These are phyloP conservation scores for Monosporozyma solicola DNA, from an alignment of 805 yeast genomes.

Conservation along the genomic window DNA sequence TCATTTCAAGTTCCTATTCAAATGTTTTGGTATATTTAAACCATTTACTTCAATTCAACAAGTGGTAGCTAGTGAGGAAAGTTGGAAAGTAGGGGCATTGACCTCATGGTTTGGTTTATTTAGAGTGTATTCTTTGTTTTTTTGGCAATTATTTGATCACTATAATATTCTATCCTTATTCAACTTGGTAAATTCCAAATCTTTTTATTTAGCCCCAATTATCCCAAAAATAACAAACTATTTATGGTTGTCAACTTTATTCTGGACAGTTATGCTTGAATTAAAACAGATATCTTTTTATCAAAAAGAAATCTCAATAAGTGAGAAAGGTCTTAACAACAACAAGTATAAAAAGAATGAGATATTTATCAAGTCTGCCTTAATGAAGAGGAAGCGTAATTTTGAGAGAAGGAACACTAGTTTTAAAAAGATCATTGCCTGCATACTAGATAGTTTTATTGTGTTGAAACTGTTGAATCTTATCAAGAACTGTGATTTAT, in stretches of 20 bases:
- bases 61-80: not conserved
- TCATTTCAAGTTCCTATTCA: not conserved
- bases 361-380: not conserved
- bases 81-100: not conserved
- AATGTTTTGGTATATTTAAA: not conserved
- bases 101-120: not conserved
- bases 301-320: not conserved
- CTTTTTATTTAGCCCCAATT: not conserved
- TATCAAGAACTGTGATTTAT: not conserved
- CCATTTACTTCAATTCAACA: not conserved
- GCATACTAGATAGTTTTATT: not conserved
- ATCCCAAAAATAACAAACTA: not conserved
- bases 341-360: not conserved
- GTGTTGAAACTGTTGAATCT: not conserved
- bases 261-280: not conserved
- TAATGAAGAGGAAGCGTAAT: not conserved
- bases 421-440: not conserved
- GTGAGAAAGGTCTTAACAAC: not conserved
- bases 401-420: not conserved
- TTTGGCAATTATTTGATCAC: constrained; percentile 1
- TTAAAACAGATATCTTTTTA: not conserved
- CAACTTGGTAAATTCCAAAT: not conserved
- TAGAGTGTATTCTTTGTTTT: not conserved
- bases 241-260: not conserved
- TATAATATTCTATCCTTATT: not conserved